Base-by-base conservation (phyloP, 116 monocot species). In the Zostera marina region DNA sequence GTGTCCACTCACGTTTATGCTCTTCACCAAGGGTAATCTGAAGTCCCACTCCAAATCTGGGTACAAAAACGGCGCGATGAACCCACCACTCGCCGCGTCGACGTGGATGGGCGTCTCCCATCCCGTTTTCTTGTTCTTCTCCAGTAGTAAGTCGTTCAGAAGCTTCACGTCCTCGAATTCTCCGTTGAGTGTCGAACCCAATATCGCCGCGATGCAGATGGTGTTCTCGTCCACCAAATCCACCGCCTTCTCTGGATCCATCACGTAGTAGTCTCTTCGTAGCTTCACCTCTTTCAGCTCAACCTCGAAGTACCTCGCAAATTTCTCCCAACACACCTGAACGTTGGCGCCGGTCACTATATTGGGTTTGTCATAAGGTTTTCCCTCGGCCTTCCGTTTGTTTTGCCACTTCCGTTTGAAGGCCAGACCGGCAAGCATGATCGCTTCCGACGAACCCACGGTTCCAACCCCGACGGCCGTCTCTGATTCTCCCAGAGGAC, bases 181-280 rank as follows among this genome's bases (percentile, higher is more conserved):
- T 7, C 83, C 92, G 22, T 75, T 86, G 51, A 92, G 83, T 7
- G 82, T 82, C 8, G 82, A 86, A 15, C 86, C 82, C 42, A 86
- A 63, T 56, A 86, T 92, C 2, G 80, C 80, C 3, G 92, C 83
- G 11, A 92, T 86, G 32, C 92, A 86, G 10, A 91, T 86, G 45
- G 92, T 86, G 58, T 92, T 92, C 77, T 92, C 86, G 47, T 91
- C 86, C 22, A 86, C 86, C 71, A 86, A 49, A 15, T 92, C 92
- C 7, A 86, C 83, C 0, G 92, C 92, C 75, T 86, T 86, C 63
- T 60, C 76, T 8, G 86, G 92, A 63, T 92, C 86, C 92, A 92
- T 92, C 2, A 86, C 86, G 56, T 92, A 92, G 44, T 45, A 45
- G 32, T 32, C 32, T 32, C 5, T 32, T 32, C 32, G 2, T 5